Base-by-base conservation (phyloP, 306 rosid genomes). In the Senna siamea region DNA sequence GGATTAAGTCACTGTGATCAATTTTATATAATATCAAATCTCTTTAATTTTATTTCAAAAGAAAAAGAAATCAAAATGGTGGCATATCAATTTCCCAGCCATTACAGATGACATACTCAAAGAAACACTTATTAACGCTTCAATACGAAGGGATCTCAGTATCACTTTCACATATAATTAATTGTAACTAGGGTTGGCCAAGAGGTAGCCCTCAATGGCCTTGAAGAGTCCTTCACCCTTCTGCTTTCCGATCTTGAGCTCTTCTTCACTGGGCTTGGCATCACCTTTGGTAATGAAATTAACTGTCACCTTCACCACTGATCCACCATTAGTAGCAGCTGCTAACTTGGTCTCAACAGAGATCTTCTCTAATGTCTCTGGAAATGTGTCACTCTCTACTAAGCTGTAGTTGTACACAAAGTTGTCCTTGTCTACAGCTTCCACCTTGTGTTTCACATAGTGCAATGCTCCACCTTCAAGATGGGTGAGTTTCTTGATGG, bases 271-370 rank as follows among this genome's bases (percentile, higher is more conserved):
- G 15, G 46, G 22, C 12, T 32, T 11, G 0, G 11, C 19, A 20
- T 20, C 32, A 2, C 38, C 37, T 38, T 74, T 62, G n/a, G 76
- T 20, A 32, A 52, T 13, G 75, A 37, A 70, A 9, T 20, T 22
- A 20, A 28, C 43, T 9, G 41, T 54, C 37, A n/a, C 38, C 40
- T 70, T 70, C 23, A 38, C 30, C 11, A 54, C 19, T 1, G 53
- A 38, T 70, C 54, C 75, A 7, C 65, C 75, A 14, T 40, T 13
- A 12, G 53, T 10, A 0, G 66, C 59, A 1, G 67, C 76, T 9
- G 71, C 69, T 47, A 83, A 40, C 53, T 77, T 77, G 5, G 20
- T 68, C 60, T 73, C 76, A 10, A 58, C 22, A 0, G 61, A 50
- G 55, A 50, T 17, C 17, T 50, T 50, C 41, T 70, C 65, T 3